phyloP scores from a whole-genome alignment of 148 eudicot species.

The Limonium bicolor region DNA sequence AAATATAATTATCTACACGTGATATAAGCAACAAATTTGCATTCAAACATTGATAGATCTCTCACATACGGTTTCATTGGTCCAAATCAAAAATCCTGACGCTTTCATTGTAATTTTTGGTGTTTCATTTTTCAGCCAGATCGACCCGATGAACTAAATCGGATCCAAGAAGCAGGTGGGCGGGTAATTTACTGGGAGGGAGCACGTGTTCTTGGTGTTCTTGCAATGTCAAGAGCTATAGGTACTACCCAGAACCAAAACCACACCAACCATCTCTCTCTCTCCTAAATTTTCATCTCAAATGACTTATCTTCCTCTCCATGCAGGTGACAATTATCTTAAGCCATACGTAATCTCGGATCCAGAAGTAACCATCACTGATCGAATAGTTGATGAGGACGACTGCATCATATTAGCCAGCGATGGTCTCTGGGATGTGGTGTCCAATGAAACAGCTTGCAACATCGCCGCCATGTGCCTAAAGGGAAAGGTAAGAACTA shows the following conservation, averaged over 20 bases:
- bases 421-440: constrained; percentile 86
- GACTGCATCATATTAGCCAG: constrained; percentile 70
- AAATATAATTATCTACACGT: too few species aligned
- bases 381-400: constrained; percentile 41
- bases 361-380: constrained; percentile 57
- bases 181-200: constrained; percentile 57
- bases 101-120: neutral
- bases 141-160: constrained; percentile 54
- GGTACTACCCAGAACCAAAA: constrained; percentile 16
- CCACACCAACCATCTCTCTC: neutral
- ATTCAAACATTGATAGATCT: too few species aligned
- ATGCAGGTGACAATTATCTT: constrained; percentile 64
- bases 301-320: neutral
- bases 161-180: constrained; percentile 69
- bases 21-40: too few species aligned
- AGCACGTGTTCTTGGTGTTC: constrained; percentile 65
- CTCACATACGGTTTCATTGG: too few species aligned
- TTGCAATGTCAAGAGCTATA: constrained; percentile 90
- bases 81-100: neutral
- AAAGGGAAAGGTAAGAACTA: constrained; percentile 15
- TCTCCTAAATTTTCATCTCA: neutral
- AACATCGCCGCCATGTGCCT: constrained; percentile 57
- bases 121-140: constrained; percentile 40
- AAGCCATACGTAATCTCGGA: constrained; percentile 70
- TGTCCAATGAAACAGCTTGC: constrained; percentile 68